phyloP scores from a whole-genome alignment of 75 land plant genomes.

The Picea sitchensis region DNA sequence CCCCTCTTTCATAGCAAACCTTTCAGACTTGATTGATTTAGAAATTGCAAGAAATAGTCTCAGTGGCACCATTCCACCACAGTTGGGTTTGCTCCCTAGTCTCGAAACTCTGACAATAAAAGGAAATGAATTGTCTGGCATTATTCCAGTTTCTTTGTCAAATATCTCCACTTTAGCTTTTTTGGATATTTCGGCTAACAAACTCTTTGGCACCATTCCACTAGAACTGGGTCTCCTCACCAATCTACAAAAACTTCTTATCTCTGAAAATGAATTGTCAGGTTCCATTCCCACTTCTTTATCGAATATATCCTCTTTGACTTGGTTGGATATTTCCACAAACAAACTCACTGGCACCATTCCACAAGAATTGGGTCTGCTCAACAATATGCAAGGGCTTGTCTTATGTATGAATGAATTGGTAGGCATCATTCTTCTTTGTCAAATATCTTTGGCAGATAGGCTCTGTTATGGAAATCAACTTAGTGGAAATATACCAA shows the following conservation, averaged over 20 bases:
- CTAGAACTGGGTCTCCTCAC: slow-evolving; percentile 9
- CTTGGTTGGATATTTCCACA: neutral
- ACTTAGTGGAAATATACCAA: too few relatives aligned
- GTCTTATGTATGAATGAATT: slow-evolving; percentile 1
- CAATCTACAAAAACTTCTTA: neutral
- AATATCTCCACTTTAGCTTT: slow-evolving; percentile 2
- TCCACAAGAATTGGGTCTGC: slow-evolving; percentile 4
- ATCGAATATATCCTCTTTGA: slow-evolving; percentile 1
- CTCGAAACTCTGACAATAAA: too few relatives aligned
- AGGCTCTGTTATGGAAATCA: too few relatives aligned
- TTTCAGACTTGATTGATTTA: too few relatives aligned
- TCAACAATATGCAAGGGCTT: neutral
- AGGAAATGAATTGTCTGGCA: too few relatives aligned
- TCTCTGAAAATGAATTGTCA: neutral
- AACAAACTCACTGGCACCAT: slow-evolving; percentile 12
- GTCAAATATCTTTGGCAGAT: neutral
- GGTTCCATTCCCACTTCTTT: slow-evolving; percentile 22
- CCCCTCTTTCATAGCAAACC: too few relatives aligned
- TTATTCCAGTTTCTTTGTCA: too few relatives aligned
- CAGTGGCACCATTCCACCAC: too few relatives aligned
- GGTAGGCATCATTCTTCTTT: slow-evolving; percentile 12
- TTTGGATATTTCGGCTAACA: slow-evolving; percentile 25
- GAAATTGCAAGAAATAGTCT: too few relatives aligned
- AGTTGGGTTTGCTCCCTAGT: too few relatives aligned
- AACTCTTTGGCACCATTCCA: slow-evolving; percentile 34